A percentile compares a stretch with the other conserved stretches of the same genome.
Conservation (phyloP, 371 early-diverging fungal genomes). For the Mucor racemosus region DNA sequence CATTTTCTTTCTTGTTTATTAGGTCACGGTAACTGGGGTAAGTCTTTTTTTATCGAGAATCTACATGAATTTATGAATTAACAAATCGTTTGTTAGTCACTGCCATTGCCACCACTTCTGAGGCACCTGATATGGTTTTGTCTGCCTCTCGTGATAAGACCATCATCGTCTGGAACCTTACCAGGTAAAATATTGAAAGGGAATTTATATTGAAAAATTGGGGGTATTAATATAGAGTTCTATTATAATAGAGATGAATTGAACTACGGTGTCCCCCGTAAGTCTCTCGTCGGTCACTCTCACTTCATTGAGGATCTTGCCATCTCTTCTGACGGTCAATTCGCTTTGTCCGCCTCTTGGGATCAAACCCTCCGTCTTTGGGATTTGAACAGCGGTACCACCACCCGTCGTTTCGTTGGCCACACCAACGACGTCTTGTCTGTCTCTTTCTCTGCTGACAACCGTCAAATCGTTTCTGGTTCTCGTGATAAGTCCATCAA, state of each 20-base stretch:
- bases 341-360: constrained; percentile 97
- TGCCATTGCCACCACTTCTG: constrained; percentile 93
- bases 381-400: constrained; percentile 93
- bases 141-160: constrained; percentile 97
- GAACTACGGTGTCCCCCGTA: constrained; percentile 91
- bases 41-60: constrained; percentile 5
- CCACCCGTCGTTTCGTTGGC: constrained; percentile 95
- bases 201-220: too few relatives aligned
- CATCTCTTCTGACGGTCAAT: constrained; percentile 97
- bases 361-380: constrained; percentile 98
- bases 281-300: constrained; percentile 94
- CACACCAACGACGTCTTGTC: constrained; percentile 98
- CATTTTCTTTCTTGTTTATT: constrained; percentile 1
- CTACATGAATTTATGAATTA: too few relatives aligned
- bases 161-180: constrained; percentile 95
- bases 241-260: constrained; percentile 73
- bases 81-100: constrained; percentile 63
- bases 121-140: constrained; percentile 91
- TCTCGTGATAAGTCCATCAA: constrained; percentile 99
- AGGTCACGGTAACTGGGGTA: constrained; percentile 56
- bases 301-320: constrained; percentile 97
- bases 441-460: constrained; percentile 98
- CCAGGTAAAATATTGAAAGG: constrained; percentile 44
- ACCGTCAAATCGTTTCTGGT: constrained; percentile 98
- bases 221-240: not conserved